These are phyloP conservation scores for Trypanosoma theileri DNA, from an alignment of 208 protist species.

Conservation along the genomic window DNA sequence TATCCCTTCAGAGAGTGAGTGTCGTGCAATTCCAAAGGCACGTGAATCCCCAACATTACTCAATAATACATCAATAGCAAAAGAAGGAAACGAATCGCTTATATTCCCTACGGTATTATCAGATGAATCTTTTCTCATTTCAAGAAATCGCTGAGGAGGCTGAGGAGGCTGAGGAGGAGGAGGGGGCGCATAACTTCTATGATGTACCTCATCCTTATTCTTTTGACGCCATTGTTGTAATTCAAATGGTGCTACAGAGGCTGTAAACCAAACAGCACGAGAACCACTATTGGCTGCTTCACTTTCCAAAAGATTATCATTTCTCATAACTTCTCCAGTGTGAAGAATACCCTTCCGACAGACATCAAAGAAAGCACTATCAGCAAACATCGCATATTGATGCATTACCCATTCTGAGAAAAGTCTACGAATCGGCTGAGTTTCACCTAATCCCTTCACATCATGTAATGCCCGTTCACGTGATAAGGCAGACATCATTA, in stretches of 20 bases:
- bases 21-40: slow-evolving; percentile 75
- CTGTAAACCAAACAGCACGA: slow-evolving; percentile 76
- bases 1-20: slow-evolving; percentile 35
- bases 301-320: slow-evolving; percentile 2
- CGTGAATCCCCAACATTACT: slow-evolving; percentile 63
- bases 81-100: slow-evolving; percentile 18
- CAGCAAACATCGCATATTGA: slow-evolving; percentile 76
- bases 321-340: slow-evolving; percentile 1
- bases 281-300: slow-evolving; percentile 38
- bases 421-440: slow-evolving; percentile 25
- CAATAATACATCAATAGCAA: slow-evolving; percentile 68
- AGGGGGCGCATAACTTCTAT: slow-evolving; percentile 34
- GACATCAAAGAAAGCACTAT: slow-evolving; percentile 57
- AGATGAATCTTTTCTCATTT: slow-evolving; percentile 11
- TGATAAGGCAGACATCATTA: slow-evolving; percentile 46
- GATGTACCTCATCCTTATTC: neutral
- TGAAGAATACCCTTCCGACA: slow-evolving; percentile 15
- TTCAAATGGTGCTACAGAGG: slow-evolving; percentile 44
- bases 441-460: neutral
- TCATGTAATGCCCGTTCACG: slow-evolving; percentile 30
- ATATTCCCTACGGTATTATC: no score
- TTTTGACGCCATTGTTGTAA: slow-evolving; percentile 36
- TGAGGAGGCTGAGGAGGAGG: no score
- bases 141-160: no score
- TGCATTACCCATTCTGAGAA: slow-evolving; percentile 78